Evolutionary conservation across 2,329 filamentous ascomycete genomes (phyloP), one percentile per base, ranked within the genome.

Genomic region (Neurospora sp.): DNA sequence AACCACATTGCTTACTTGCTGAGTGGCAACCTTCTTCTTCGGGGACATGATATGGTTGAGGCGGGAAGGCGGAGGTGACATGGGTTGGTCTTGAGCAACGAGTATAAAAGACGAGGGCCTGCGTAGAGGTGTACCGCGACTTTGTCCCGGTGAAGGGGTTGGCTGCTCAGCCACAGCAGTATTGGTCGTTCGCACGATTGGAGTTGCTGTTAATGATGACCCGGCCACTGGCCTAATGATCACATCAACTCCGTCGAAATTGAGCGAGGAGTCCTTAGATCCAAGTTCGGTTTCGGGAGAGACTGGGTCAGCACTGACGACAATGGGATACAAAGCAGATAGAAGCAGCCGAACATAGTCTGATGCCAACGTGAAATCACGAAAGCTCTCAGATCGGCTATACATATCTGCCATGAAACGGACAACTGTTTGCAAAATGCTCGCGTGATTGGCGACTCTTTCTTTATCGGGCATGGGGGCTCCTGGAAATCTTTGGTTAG

Each of bases 91-190:
- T 70, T 92, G 88, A 6, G 92, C 93, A 28, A 99, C 84, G 1
- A 99, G 86, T 38, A 98, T 90, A 78, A 98, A 99, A 0, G 95
- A 97, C 0, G 95, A 97, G 1, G 92, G 91, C 75, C 94, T 89
- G 40, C 90, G 89, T 36, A 96, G 83, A 23, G 89, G 87, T 7
- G 89, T 87, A 0, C 90, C 88, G 71, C 85, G 79, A 13, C 79
- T 77, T 7, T 76, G 75, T 52, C 78, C 80, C 7, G 80, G 80
- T n/a, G 80, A 80, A 19, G 82, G 84, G 15, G 83, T 82, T 42
- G 84, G 80, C 69, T 79, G 81, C 68, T 80, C 86, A 67, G 79
- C 82, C 73, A 84, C 83, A 52, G 87, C 84, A 5, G 87, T 78
- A 66, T 79, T 90, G 19, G 89, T 87, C 3, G 92, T 94, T 72